Evolutionary conservation across 176 grass and related monocot species (phyloP).

Genomic region (Bromus sterilis): DNA sequence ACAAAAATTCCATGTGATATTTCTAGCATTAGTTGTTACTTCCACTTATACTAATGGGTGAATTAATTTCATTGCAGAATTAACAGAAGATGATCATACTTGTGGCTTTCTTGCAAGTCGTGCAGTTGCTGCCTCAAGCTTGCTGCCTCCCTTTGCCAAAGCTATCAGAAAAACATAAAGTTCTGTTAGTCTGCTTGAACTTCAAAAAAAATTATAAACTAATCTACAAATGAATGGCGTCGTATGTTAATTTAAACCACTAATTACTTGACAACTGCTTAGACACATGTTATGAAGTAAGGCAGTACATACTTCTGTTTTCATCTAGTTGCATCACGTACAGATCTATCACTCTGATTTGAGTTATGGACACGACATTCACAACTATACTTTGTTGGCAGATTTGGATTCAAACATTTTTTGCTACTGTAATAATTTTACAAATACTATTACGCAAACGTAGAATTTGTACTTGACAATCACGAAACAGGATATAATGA

Average conservation of each 20-base stretch:
- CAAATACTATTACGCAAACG: background rate
- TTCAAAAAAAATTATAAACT: background rate
- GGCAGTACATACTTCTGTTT: background rate
- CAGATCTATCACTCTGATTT: background rate
- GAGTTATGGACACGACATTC: background rate
- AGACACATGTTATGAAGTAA: background rate
- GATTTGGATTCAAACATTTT: background rate
- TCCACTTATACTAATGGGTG: background rate
- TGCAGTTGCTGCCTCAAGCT: slow-evolving; percentile 83
- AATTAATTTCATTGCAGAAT: slow-evolving; percentile 32
- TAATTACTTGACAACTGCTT: background rate
- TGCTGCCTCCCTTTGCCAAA: slow-evolving; percentile 68
- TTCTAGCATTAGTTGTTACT: background rate
- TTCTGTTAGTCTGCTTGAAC: slow-evolving; percentile 7
- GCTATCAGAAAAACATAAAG: slow-evolving; percentile 31
- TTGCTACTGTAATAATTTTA: background rate
- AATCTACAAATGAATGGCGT: background rate
- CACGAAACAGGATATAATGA: background rate
- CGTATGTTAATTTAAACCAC: background rate
- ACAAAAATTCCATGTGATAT: background rate
- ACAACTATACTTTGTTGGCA: background rate
- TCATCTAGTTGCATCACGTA: background rate
- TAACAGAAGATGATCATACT: slow-evolving; percentile 39
- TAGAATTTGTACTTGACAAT: background rate
- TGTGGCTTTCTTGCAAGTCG: slow-evolving; percentile 68